Base-by-base conservation (phyloP, 257 asterid species). In the Rauvolfia tetraphylla region DNA sequence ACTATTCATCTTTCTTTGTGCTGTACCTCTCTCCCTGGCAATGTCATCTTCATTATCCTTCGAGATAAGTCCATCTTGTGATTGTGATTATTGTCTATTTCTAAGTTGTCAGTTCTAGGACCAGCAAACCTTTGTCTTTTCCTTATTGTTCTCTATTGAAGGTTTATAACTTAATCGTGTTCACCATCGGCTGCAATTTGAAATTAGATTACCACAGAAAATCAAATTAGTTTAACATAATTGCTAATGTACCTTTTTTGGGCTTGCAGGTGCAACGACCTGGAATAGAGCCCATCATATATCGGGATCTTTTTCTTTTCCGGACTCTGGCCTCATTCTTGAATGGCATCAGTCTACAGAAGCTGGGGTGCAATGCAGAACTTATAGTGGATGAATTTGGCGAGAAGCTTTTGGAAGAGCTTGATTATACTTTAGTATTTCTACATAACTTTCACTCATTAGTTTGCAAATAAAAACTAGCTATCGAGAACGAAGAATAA, bases 301-400 rank as follows among this genome's bases (percentile, higher is more conserved):
- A 95, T 72, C 86, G 97, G 73, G 99, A 95, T 89, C 97, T 95
- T 80, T 95, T 91, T 81, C 98, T 95, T 76, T 95, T 95, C 82
- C 99, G 99, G 76, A 95, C 93, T 72, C 91, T 95, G 46, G 99
- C 99, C 75, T 95, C 99, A 68, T 95, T 95, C 86, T 87, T 95
- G 92, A 93, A 95, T 75, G 99, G 97, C 80, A 62, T 95, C 88
- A 95, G 99, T 87, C 87, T 95, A 72, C 94, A 88, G 84, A 95
- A 95, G 81, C 81, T 95, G 86, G 99, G 99, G 53, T 95, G 98
- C 81, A 92, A 95, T 33, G 94, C 99, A 25, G 98, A 95, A 90
- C 98, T 95, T 84, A 91, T 95, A 80, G 96, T 92, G 79, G 99
- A 95, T 83, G 99, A 95, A 83, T 95, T 95, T 75, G 99, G 99